Base-by-base conservation (phyloP, 768 basidiomycete genomes). In the Tricholoma sp. region DNA sequence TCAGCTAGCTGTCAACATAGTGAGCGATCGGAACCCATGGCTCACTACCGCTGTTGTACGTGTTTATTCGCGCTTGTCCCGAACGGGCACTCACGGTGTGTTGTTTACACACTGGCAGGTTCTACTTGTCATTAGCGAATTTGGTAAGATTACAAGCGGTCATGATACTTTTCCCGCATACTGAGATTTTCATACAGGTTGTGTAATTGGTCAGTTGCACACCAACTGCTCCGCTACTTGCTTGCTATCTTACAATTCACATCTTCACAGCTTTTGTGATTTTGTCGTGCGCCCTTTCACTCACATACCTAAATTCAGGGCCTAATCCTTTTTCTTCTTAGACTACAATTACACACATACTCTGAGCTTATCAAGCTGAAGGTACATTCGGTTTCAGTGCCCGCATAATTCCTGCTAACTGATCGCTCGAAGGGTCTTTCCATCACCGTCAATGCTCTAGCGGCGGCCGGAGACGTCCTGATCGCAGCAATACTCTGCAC, bases 391-490 rank as follows among this genome's bases (percentile, higher is more conserved):
- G 10, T 4, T 4, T 6, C 18, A 6, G 15, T 34, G 4, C 4
- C 36, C 33, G 28, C 39, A 2, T 49, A 9, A 24, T 29, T 10
- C 13, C 17, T 45, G 20, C 36, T 50, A 12, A 54, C 12, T 13
- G 5, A 49, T 36, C 36, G 6, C 20, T 44, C 6, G 8, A 45
- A 78, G 75, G 59, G 51, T 12, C 67, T 80, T 10, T 77, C 78
- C 1, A 73, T 75, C 52, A 54, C 72, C 17, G 71, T 81, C 57
- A 82, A 81, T 58, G 73, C 69, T 1, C 63, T 76, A 2, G 72
- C 77, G 6, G 76, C 80, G 0, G 73, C 67, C 5, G 79, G 75
- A 5, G 81, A 82, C 50, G 59, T 78, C 20, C 57, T 80, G 36
- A 81, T 82, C 41, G 77, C 81, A 0, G 59, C 57, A 13, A 60